Percentiles rank a stretch among this genome's conserved stretches.
Evolutionary conservation across 2,329 filamentous ascomycete species (phyloP).

Genomic region (Aspergillus sp.): DNA sequence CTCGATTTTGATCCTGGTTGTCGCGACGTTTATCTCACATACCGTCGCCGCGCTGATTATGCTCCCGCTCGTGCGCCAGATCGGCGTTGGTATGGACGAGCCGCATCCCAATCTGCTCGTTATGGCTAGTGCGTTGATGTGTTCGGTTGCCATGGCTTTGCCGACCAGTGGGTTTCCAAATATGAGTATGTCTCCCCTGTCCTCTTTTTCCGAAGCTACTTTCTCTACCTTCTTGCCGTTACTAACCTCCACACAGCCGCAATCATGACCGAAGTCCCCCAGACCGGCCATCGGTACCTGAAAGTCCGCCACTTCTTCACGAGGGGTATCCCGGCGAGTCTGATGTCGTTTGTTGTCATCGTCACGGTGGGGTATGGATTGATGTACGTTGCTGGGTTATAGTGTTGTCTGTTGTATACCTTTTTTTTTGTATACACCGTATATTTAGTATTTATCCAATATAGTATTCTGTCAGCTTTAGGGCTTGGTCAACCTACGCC

Average conservation of each 20-base stretch:
- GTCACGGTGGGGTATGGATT: constrained; percentile 84
- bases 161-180: constrained; percentile 97
- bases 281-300: constrained; percentile 84
- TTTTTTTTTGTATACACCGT: neutral
- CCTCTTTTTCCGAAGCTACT: constrained; percentile 1
- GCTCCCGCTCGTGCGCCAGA: constrained; percentile 77
- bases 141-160: constrained; percentile 92
- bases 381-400: constrained; percentile 69
- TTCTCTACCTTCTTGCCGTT: constrained; percentile 9
- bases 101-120: constrained; percentile 91
- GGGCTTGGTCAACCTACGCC: too few species aligned
- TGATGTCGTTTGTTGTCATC: constrained; percentile 73
- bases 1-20: constrained; percentile 71
- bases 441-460: too few species aligned
- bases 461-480: too few species aligned
- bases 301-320: constrained; percentile 91
- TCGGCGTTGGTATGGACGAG: constrained; percentile 75
- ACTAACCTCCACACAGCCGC: constrained; percentile 54
- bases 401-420: constrained; percentile 14
- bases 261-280: constrained; percentile 96
- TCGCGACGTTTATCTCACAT: constrained; percentile 96
- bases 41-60: constrained; percentile 95
- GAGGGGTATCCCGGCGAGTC: constrained; percentile 77
- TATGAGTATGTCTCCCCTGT: constrained; percentile 69
- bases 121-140: constrained; percentile 94